These are phyloP conservation scores for Collybia mongolica DNA, from an alignment of 768 basidiomycete species.

Conservation along the genomic window DNA sequence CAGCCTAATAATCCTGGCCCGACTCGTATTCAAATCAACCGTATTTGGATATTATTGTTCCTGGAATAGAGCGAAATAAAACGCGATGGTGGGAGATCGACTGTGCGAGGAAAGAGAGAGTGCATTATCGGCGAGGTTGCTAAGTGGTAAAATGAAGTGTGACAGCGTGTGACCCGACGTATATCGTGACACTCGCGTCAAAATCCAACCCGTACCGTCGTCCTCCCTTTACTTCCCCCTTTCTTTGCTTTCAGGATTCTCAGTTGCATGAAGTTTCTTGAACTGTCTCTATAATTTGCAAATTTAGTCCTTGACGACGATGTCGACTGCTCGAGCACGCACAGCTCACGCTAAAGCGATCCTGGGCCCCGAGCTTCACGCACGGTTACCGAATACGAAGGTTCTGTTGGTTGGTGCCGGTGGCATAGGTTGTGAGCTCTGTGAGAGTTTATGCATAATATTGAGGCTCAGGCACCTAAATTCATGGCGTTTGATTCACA, in stretches of 20 bases:
- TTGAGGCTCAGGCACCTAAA: background rate
- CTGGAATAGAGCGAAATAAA: background rate
- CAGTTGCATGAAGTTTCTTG: background rate
- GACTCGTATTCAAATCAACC: background rate
- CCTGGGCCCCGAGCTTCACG: slow-evolving; percentile 71
- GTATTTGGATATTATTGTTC: background rate
- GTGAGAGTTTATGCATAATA: slow-evolving; percentile 41
- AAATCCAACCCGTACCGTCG: background rate
- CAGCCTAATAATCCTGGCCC: background rate
- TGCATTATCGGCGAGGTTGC: no score
- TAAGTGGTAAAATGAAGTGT: slow-evolving; percentile 4
- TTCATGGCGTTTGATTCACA: slow-evolving; percentile 25
- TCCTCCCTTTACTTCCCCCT: background rate
- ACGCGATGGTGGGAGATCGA: background rate
- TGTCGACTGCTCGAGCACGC: slow-evolving; percentile 51
- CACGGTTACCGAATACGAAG: slow-evolving; percentile 56
- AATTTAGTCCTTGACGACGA: slow-evolving; percentile 13
- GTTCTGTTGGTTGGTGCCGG: slow-evolving; percentile 94
- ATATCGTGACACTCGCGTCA: slow-evolving; percentile 26
- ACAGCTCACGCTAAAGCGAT: slow-evolving; percentile 72
- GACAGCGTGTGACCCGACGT: slow-evolving; percentile 21
- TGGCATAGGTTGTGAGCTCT: slow-evolving; percentile 95
- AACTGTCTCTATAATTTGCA: background rate
- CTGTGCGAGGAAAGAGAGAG: background rate
- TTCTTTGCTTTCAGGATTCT: background rate